These are phyloP conservation scores for Aurantiochytrium sp. DNA, from an alignment of 108 stramenopile genomes.

Conservation along the genomic window DNA sequence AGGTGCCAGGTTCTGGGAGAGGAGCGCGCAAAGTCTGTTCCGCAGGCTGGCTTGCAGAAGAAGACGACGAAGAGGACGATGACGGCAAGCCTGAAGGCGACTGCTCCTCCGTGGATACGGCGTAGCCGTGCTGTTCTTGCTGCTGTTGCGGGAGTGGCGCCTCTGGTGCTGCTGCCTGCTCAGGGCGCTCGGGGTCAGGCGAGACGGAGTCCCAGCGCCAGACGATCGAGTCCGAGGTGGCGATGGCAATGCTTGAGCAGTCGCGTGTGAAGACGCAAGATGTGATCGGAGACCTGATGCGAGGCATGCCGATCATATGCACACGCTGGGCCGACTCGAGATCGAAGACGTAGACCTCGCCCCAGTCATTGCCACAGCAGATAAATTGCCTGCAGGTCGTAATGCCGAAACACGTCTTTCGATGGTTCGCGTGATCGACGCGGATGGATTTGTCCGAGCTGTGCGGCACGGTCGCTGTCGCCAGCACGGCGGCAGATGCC, in stretches of 20 bases:
- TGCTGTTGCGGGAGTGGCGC: too few relatives aligned
- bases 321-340: not conserved
- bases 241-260: not conserved
- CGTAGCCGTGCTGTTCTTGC: too few relatives aligned
- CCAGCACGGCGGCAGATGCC: not conserved
- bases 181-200: too few relatives aligned
- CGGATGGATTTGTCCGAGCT: not conserved
- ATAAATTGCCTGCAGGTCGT: not conserved
- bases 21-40: too few relatives aligned
- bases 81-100: too few relatives aligned
- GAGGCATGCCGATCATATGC: slow-evolving; percentile 6
- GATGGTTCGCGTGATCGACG: not conserved
- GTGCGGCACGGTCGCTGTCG: not conserved
- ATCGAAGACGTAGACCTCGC: not conserved
- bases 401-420: not conserved
- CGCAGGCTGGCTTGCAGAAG: too few relatives aligned
- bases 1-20: too few relatives aligned
- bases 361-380: not conserved
- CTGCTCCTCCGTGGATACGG: too few relatives aligned
- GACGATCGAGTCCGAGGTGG: not conserved
- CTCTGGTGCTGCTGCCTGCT: too few relatives aligned
- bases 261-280: not conserved
- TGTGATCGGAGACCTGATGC: not conserved
- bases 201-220: not conserved
- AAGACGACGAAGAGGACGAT: too few relatives aligned